A percentile compares a stretch with the other conserved stretches of the same genome.
Conservation (phyloP, 1,284 basidiomycete genomes). For the Malassezia slooffiae region DNA sequence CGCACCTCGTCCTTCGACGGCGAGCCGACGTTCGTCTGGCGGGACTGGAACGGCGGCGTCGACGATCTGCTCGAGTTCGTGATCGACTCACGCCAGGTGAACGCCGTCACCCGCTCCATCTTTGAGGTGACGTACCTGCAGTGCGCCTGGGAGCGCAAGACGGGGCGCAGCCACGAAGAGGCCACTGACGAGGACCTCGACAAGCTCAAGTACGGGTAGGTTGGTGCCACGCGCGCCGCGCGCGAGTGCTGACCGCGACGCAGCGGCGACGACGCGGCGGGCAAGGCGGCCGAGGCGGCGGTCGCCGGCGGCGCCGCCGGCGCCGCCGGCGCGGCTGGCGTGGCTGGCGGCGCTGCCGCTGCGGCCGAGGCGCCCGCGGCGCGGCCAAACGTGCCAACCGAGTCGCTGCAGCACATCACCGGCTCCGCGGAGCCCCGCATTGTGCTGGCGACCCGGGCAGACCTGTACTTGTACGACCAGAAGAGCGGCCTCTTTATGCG, state of each 20-base stretch:
- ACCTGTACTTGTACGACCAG: constrained; percentile 62
- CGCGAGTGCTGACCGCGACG: too few species aligned
- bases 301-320: background rate
- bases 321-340: background rate
- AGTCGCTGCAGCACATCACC: constrained; percentile 11
- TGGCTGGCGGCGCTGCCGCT: background rate
- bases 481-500: constrained; percentile 60
- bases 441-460: constrained; percentile 45
- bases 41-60: constrained; percentile 56
- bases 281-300: background rate
- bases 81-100: constrained; percentile 54
- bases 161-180: constrained; percentile 34
- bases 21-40: constrained; percentile 49
- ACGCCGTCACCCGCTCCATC: constrained; percentile 68
- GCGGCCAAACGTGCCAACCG: constrained; percentile 3
- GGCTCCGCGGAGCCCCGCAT: constrained; percentile 14
- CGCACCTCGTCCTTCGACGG: constrained; percentile 49
- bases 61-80: constrained; percentile 72
- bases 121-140: constrained; percentile 89
- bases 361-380: background rate
- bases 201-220: constrained; percentile 28
- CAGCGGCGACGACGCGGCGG: background rate
- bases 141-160: constrained; percentile 68
- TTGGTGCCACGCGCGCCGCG: background rate
- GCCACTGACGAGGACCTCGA: constrained; percentile 45